Evolutionary conservation across 2,329 filamentous ascomycete genomes (phyloP), one percentile per base, ranked within the genome.

Genomic region (Cladosporium oxysporum): DNA sequence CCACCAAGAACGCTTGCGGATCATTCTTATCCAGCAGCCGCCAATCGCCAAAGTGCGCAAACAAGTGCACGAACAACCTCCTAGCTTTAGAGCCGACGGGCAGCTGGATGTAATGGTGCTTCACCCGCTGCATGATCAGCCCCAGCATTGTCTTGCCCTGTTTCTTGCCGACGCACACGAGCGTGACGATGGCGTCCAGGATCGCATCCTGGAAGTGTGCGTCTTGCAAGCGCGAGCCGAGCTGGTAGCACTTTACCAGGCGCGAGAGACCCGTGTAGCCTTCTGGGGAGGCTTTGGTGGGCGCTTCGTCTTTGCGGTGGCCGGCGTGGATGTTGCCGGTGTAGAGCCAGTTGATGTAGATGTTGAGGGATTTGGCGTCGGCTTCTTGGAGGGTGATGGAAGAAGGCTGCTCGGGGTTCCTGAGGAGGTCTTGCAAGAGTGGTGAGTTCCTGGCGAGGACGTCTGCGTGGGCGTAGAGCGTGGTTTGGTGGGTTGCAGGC

Each of bases 301-400:
- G 59, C 21, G 29, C n/a, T n/a, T 62, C 44, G 29, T 50, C 47
- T 66, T 28, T 28, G 33, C 57, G 57, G 35, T 58, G 57, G 33
- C 57, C 57, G 21, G 41, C 50, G 63, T 50, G 52, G 52, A 67
- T 23, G 21, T 63, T 59, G 29, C 53, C 31, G 18, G 58, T 59
- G 65, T 71, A 69, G 0, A 73, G 62, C 72, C 72, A 74, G 28
- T 70, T 67, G 2, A 67, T 18, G 41, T 70, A 73, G 14, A 70
- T 12, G 18, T 57, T 53, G 63, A 73, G 72, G 0, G 49, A 28
- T 2, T 49, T 55, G 2, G 62, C 44, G 3, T 67, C 62, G 16
- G 62, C 66, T 4, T 69, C 64, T 7, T 60, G 52, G 18, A 70
- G 61, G 7, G 66, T 66, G 47, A 71, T 62, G 5, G 23, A 21